These are phyloP conservation scores for Naegleria lovaniensis DNA, from an alignment of 208 protist genomes.

Conservation along the genomic window DNA sequence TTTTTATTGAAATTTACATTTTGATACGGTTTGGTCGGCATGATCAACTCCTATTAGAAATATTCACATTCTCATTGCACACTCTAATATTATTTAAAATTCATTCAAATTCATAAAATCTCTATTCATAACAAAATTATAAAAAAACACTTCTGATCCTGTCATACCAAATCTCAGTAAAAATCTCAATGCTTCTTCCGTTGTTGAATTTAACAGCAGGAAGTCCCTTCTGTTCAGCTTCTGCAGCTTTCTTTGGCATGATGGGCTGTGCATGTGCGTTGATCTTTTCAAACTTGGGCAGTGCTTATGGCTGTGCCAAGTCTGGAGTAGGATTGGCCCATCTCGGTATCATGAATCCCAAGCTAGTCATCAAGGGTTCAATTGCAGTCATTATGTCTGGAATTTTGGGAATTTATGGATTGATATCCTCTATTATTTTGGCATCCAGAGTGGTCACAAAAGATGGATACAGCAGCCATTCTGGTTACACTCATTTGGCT, in stretches of 20 bases:
- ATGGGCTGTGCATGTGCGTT: conserved; percentile 83
- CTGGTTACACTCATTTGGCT: not conserved
- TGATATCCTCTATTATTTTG: not conserved
- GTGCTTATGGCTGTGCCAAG: conserved; percentile 97
- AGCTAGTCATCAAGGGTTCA: conserved; percentile 86
- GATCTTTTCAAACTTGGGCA: conserved; percentile 85
- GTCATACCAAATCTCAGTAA: too few relatives aligned
- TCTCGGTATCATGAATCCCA: conserved; percentile 87
- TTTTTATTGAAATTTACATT: too few relatives aligned
- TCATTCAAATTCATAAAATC: too few relatives aligned
- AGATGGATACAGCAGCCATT: not conserved
- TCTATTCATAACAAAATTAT: too few relatives aligned
- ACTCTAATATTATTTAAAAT: too few relatives aligned
- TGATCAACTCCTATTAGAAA: too few relatives aligned
- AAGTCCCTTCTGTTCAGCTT: conserved; percentile 56
- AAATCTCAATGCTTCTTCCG: not conserved
- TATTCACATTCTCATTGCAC: too few relatives aligned
- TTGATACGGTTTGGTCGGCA: too few relatives aligned
- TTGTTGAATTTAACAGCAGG: not conserved
- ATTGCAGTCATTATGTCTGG: not conserved
- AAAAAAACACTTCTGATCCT: too few relatives aligned
- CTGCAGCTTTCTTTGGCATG: conserved; percentile 86
- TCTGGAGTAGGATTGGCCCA: conserved; percentile 86
- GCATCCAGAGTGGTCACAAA: not conserved
- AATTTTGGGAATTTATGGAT: not conserved